A percentile compares a stretch with the other conserved stretches of the same genome.
Evolutionary conservation across 1,284 basidiomycete species (phyloP).

Genomic region (Gymnopus androsaceus): DNA sequence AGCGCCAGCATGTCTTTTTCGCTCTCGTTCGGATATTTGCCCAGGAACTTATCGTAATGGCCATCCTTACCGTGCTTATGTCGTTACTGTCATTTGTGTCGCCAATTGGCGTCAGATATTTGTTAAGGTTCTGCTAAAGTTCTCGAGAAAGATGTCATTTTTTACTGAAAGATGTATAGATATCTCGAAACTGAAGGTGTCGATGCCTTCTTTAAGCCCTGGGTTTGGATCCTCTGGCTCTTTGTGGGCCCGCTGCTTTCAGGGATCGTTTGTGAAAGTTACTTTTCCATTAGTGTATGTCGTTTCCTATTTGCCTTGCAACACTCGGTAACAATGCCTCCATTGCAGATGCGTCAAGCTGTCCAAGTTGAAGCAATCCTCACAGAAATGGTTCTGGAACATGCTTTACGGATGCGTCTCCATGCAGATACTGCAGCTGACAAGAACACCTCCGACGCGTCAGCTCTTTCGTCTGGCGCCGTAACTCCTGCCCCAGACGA

Average conservation of each 20-base stretch:
- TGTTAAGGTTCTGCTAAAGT: slow-evolving; percentile 22
- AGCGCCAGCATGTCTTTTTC: slow-evolving; percentile 30
- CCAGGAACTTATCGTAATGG: slow-evolving; percentile 38
- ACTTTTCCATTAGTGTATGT: slow-evolving; percentile 48
- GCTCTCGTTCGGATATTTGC: slow-evolving; percentile 23
- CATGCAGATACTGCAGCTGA: slow-evolving; percentile 47
- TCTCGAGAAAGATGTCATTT: neutral
- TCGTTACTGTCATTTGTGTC: slow-evolving; percentile 29
- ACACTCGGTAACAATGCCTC: neutral
- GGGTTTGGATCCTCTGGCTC: slow-evolving; percentile 44
- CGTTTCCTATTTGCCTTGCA: neutral
- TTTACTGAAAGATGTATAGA: slow-evolving; percentile 16
- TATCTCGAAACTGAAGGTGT: slow-evolving; percentile 47
- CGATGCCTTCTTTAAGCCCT: slow-evolving; percentile 41
- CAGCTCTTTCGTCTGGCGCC: neutral
- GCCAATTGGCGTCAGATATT: slow-evolving; percentile 42
- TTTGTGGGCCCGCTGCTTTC: slow-evolving; percentile 34
- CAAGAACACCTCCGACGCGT: slow-evolving; percentile 6
- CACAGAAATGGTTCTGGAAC: slow-evolving; percentile 72
- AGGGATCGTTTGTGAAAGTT: slow-evolving; percentile 45
- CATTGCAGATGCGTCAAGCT: slow-evolving; percentile 40
- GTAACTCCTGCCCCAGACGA: neutral
- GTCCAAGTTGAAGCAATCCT: slow-evolving; percentile 63
- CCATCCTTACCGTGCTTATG: neutral
- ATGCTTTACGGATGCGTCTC: slow-evolving; percentile 69